Percentiles rank a stretch among this genome's conserved stretches.
phyloP scores from a whole-genome alignment of 2,329 filamentous ascomycete genomes.

The Penicillium sp. region DNA sequence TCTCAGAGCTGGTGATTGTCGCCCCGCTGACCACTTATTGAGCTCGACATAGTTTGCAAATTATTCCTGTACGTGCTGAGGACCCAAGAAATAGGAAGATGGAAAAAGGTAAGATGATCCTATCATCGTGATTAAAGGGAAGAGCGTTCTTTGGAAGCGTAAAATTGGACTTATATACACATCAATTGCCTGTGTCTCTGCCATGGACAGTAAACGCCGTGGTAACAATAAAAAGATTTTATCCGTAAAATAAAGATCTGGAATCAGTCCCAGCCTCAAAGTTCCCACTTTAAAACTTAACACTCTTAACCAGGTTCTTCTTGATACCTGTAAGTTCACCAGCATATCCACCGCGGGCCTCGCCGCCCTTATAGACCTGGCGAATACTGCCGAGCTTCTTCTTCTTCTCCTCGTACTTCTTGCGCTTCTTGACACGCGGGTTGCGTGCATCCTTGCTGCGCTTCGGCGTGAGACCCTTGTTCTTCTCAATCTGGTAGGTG shows the following conservation, averaged over 20 bases:
- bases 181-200: slow-evolving; percentile 31
- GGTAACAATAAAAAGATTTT: slow-evolving; percentile 18
- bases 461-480: slow-evolving; percentile 88
- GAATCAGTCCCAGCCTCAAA: slow-evolving; percentile 10
- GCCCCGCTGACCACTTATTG: too few species aligned
- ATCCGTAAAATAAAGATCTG: slow-evolving; percentile 22
- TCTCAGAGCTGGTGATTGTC: too few species aligned
- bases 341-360: slow-evolving; percentile 81
- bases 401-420: slow-evolving; percentile 94
- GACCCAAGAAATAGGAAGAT: neutral
- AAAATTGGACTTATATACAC: slow-evolving; percentile 30
- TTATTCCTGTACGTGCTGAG: neutral
- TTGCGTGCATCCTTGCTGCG: slow-evolving; percentile 94
- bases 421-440: slow-evolving; percentile 95
- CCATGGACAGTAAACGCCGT: slow-evolving; percentile 28
- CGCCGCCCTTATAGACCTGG: slow-evolving; percentile 81
- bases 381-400: slow-evolving; percentile 93
- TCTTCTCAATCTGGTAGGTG: slow-evolving; percentile 93
- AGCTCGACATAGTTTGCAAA: neutral
- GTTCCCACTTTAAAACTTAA: slow-evolving; percentile 70
- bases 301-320: slow-evolving; percentile 86
- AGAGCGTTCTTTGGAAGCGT: slow-evolving; percentile 17
- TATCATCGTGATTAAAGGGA: too few species aligned
- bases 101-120: neutral
- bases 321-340: slow-evolving; percentile 97